These are phyloP conservation scores for Penicillium sp. DNA, from an alignment of 2,329 filamentous ascomycete genomes.

Conservation along the genomic window DNA sequence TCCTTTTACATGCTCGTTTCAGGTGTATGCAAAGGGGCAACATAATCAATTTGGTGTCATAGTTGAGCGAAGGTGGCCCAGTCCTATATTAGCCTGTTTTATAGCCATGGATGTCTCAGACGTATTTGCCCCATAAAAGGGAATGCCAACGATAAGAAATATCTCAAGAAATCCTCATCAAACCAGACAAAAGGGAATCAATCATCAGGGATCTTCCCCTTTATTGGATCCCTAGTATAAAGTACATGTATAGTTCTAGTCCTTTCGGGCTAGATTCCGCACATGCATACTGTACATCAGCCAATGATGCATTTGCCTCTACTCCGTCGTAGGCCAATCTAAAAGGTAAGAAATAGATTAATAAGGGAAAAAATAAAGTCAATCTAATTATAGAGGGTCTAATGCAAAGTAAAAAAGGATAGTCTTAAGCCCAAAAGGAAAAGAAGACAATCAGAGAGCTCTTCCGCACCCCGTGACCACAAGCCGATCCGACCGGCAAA, in stretches of 20 bases:
- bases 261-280: conserved; percentile 6
- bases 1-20: background rate
- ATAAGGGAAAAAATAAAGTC: background rate
- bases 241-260: background rate
- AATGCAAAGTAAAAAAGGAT: background rate
- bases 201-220: background rate
- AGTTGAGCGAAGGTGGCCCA: background rate
- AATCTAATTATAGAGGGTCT: conserved; percentile 3
- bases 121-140: background rate
- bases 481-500: conserved; percentile 20
- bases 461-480: conserved; percentile 17
- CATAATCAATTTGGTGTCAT: background rate
- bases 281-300: background rate
- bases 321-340: background rate
- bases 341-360: background rate
- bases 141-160: background rate
- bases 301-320: background rate
- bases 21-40: background rate
- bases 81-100: background rate
- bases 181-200: background rate
- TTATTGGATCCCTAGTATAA: background rate
- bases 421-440: conserved; percentile 1
- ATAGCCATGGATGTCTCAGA: background rate
- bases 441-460: conserved; percentile 7
- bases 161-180: background rate